Evolutionary conservation across 1,284 basidiomycete species (phyloP).

Genomic region (Naganishia albida): DNA sequence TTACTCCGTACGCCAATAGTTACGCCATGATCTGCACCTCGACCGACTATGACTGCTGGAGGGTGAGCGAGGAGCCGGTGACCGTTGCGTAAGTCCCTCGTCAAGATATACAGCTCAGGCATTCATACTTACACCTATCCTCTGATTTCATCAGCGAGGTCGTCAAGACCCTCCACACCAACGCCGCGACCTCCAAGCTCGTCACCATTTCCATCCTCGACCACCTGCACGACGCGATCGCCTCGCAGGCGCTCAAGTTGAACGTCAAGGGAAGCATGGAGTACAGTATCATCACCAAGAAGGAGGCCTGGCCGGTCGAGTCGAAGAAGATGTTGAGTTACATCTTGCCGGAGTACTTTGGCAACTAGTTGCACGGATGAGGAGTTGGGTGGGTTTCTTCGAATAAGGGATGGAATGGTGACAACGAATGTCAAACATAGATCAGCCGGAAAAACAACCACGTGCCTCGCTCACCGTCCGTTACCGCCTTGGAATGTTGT

Average conservation of each 20-base stretch:
- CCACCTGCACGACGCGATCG: constrained; percentile 67
- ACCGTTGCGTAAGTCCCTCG: constrained; percentile 69
- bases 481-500: too few relatives aligned
- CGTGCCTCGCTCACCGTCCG: too few relatives aligned
- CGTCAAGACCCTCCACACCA: constrained; percentile 79
- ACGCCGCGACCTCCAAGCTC: constrained; percentile 76
- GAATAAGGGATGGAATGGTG: too few relatives aligned
- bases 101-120: neutral
- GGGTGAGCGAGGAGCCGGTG: constrained; percentile 74
- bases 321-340: constrained; percentile 73
- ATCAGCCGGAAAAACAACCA: neutral
- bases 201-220: constrained; percentile 72
- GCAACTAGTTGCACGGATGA: neutral
- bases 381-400: too few relatives aligned
- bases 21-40: constrained; percentile 69
- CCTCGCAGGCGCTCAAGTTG: constrained; percentile 60
- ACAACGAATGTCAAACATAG: neutral
- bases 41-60: constrained; percentile 89
- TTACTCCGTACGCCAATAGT: constrained; percentile 15
- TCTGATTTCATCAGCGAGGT: constrained; percentile 56
- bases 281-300: constrained; percentile 77
- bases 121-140: neutral
- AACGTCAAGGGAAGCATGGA: constrained; percentile 77
- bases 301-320: constrained; percentile 61
- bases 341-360: constrained; percentile 65